Percentiles rank a stretch among this genome's conserved stretches.
Conservation (phyloP, 176 grass and related monocot genomes). For the Aegilops bicornis region DNA sequence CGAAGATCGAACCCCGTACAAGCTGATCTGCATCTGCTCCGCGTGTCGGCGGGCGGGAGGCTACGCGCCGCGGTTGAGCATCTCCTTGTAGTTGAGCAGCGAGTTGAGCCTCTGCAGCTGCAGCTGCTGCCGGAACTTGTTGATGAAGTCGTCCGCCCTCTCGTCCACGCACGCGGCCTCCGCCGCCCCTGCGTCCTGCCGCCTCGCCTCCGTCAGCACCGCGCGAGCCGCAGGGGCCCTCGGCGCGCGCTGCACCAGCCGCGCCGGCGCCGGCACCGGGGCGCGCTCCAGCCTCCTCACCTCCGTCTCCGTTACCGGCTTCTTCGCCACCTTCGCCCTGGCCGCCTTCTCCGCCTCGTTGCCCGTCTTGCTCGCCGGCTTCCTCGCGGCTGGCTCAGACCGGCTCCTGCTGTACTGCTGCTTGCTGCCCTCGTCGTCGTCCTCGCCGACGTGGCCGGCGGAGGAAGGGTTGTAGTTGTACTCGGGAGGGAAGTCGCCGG, state of each 20-base stretch:
- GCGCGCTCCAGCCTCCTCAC: conserved; percentile 27
- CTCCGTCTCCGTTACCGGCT: background rate
- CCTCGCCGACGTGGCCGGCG: background rate
- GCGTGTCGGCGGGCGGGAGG: background rate
- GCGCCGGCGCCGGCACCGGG: background rate
- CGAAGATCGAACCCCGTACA: background rate
- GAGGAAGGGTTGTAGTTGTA: conserved; percentile 15
- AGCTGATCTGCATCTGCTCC: background rate
- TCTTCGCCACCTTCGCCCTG: conserved; percentile 2
- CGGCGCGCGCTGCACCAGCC: conserved; percentile 11
- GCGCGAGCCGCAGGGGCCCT: background rate
- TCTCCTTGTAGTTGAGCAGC: conserved; percentile 71
- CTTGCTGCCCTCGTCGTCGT: background rate
- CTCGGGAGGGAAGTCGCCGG: conserved; percentile 66
- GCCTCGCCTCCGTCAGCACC: background rate
- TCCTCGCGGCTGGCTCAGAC: conserved; percentile 36
- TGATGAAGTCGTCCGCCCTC: conserved; percentile 78
- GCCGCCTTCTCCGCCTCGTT: background rate
- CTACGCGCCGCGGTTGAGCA: conserved; percentile 60
- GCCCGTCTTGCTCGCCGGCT: background rate
- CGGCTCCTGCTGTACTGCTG: conserved; percentile 37
- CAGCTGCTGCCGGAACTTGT: conserved; percentile 73
- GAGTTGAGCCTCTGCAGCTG: conserved; percentile 75
- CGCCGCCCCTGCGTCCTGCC: background rate
- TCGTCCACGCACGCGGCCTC: conserved; percentile 44